These are phyloP conservation scores for Purpureocillium lavendulum DNA, from an alignment of 2,329 filamentous ascomycete species.

Conservation along the genomic window DNA sequence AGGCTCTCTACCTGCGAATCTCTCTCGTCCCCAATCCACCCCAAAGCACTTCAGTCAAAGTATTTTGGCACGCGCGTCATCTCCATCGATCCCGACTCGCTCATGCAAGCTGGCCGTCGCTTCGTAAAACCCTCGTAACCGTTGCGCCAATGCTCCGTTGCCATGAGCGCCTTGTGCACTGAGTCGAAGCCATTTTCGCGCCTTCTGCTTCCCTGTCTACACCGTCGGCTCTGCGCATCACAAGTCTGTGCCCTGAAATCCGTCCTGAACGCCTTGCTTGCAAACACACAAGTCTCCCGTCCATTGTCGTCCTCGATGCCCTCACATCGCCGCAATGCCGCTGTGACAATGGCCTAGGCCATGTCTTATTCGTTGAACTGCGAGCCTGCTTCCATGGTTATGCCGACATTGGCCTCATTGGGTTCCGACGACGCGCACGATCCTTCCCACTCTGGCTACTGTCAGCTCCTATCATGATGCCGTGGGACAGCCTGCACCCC, in stretches of 20 bases:
- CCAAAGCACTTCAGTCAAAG: too few relatives aligned
- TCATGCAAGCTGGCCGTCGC: too few relatives aligned
- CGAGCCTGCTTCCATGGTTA: conserved; percentile 31
- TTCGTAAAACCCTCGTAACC: not conserved
- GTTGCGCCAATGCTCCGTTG: conserved; percentile 6
- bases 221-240: too few relatives aligned
- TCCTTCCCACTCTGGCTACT: conserved; percentile 39
- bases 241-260: not conserved
- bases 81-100: too few relatives aligned
- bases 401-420: conserved; percentile 40
- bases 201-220: not conserved
- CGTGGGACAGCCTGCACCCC: too few relatives aligned
- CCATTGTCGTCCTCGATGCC: not conserved
- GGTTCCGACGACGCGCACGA: conserved; percentile 47
- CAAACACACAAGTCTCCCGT: not conserved
- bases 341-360: conserved; percentile 13
- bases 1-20: too few relatives aligned
- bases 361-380: conserved; percentile 29
- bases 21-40: too few relatives aligned
- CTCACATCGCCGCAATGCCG: too few relatives aligned
- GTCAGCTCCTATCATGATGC: not conserved
- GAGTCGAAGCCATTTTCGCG: not conserved
- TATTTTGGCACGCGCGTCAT: too few relatives aligned
- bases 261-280: conserved; percentile 5
- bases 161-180: conserved; percentile 1